phyloP scores from a whole-genome alignment of 2,329 filamentous ascomycete genomes.

The Cladosporium sp. region DNA sequence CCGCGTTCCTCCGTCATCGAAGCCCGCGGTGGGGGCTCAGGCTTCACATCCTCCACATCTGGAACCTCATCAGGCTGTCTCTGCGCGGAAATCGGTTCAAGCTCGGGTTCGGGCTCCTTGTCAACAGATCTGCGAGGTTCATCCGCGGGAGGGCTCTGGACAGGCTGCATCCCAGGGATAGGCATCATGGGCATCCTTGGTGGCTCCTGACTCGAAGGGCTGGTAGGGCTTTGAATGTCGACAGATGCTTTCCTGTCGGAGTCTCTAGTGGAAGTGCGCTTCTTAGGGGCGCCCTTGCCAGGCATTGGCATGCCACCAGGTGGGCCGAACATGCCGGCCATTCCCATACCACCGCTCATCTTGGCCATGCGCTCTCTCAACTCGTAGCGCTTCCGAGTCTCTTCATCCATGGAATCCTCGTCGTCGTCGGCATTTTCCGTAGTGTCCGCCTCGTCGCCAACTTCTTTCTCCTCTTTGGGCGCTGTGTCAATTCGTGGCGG shows the following conservation, averaged over 20 bases:
- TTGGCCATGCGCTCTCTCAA: conserved; percentile 94
- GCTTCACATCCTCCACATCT: conserved; percentile 49
- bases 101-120: conserved; percentile 2
- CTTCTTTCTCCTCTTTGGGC: conserved; percentile 38
- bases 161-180: conserved; percentile 55
- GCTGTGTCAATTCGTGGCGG: conserved; percentile 37
- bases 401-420: conserved; percentile 81
- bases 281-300: conserved; percentile 41
- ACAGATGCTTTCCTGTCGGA: conserved; percentile 14
- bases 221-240: conserved; percentile 19
- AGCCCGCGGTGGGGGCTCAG: conserved; percentile 37
- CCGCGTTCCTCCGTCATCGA: conserved; percentile 32
- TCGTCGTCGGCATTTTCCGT: conserved; percentile 57
- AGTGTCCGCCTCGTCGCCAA: conserved; percentile 44
- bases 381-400: conserved; percentile 77
- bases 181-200: conserved; percentile 51
- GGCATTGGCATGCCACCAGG: conserved; percentile 61
- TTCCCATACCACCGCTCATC: conserved; percentile 96
- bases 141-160: conserved; percentile 44
- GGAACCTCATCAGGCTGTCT: conserved; percentile 35
- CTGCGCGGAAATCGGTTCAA: background rate
- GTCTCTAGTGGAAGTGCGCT: conserved; percentile 33
- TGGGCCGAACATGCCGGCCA: conserved; percentile 85
- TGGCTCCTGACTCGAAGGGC: conserved; percentile 16
- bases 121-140: conserved; percentile 16